Base-by-base conservation (phyloP, 164 flowering plant genomes). In the Brasenia schreberi region DNA sequence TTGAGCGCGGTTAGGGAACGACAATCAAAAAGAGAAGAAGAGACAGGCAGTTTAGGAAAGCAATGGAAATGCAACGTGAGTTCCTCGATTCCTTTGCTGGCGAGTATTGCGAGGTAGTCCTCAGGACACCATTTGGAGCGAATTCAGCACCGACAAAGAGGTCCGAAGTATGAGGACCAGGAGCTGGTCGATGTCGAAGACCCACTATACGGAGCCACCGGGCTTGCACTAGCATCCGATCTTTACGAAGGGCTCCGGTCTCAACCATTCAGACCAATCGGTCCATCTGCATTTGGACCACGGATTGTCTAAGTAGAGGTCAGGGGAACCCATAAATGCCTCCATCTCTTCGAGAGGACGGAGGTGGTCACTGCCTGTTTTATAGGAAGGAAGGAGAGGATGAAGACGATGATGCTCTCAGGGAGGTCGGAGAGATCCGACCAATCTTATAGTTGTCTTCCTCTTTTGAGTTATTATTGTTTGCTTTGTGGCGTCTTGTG, bases 311-410 rank as follows among this genome's bases (percentile, higher is more conserved):
- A 14, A 43, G 53, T 17, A 7, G 42, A 66, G 68, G 42, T 66
- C n/a, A 11, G 68, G 49, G 18, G 49, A 66, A 7, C 5, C 45
- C 68, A 53, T 27, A 66, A 16, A 33, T 39, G 7, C 27, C 62
- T 66, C 68, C 68, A 58, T 59, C 68, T 58, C 11, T 58, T 59
- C 19, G 68, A 66, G 11, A 66, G 12, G n/a, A 66, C 9, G 23
- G 62, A 56, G 1, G 68, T 59, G 33, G 12, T 66, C 12, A 33
- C 68, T 33, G 68, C 68, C 2, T 66, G 42, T 18, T 14, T 39
- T 12, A 59, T 16, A 5, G 62, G n/a, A 19, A 66, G 5, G 14
- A 7, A 5, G n/a, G 68, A 39, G 42, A 66, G 12, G 4, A 66
- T 59, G 18, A 27, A 33, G 19, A 7, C 17, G 44, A 66, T 61